Conservation (phyloP, 495 filamentous ascomycete genomes). For the Penicillium verhagenii region DNA sequence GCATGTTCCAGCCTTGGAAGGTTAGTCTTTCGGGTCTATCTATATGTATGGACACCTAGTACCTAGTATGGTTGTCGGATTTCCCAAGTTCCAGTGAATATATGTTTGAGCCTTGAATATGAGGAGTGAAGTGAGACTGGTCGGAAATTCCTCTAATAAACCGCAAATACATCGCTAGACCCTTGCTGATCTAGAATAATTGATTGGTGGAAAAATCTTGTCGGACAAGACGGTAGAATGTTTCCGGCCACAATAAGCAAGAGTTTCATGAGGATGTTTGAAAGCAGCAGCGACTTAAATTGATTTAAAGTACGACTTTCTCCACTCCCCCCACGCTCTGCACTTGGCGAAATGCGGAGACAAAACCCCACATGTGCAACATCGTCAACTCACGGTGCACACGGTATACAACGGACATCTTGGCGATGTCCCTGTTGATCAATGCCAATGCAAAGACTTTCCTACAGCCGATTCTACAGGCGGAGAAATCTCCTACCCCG, state of each 20-base stretch:
- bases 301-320: background rate
- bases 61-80: no score
- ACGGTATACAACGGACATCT: background rate
- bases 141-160: background rate
- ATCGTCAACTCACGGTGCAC: background rate
- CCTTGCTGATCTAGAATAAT: background rate
- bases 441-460: background rate
- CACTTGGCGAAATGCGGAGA: constrained; percentile 20
- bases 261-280: no score
- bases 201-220: background rate
- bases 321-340: constrained; percentile 10
- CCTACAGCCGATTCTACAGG: constrained; percentile 23
- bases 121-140: no score
- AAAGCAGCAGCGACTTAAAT: background rate
- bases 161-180: background rate
- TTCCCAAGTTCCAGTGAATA: background rate
- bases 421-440: constrained; percentile 10
- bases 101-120: no score
- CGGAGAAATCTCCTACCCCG: constrained; percentile 27
- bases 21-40: background rate
- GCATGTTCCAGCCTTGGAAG: background rate
- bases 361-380: no score
- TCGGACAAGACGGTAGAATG: background rate
- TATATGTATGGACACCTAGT: background rate
- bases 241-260: no score